Evolutionary conservation across 2,329 filamentous ascomycete species (phyloP), one percentile per base, ranked within the genome.

Genomic region (Aureobasidium sp.): DNA sequence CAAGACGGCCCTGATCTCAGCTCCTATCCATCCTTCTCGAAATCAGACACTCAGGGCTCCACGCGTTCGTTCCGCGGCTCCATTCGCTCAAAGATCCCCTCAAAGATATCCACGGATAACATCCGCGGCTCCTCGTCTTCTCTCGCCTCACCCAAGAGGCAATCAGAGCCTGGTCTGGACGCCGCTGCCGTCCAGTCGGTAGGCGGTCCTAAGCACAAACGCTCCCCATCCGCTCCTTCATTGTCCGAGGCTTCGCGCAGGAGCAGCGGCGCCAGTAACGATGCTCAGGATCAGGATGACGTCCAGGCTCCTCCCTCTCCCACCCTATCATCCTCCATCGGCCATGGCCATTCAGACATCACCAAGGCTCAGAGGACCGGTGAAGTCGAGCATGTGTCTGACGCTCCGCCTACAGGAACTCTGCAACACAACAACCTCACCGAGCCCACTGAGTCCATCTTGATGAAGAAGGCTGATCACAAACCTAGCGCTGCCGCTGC

Each of bases 381-480:
- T 53, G 93, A 98, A 69, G 90, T 98, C 37, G 93, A 95, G 64
- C 84, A 90, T 61, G 90, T 98, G 17, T 97, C 91, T 12, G 93
- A 97, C 65, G 85, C 85, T 56, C 91, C 90, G 24, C 90, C 89
- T 2, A 82, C 82, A 10, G 85, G 85, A 29, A 65, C 77, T 62
- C 62, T 79, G 24, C 71, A 69, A 35, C 79, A 58, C 73, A 81
- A 70, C 39, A 73, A 72, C 50, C 73, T 62, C 41, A 44, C 48
- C 62, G 81, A 86, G 59, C 88, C 90, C 0, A 89, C 88, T 47
- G 86, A 93, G 66, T 93, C 91, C 0, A 98, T 98, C 59, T 73
- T 98, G 42, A 83, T 95, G 59, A 88, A 88, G 74, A 84, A 85
- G 60, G 84, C 88, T 49, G 83, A 85, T 24, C 39, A 42, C n/a